phyloP scores from a whole-genome alignment of 306 rosid species.

The Cucumis sativus region DNA sequence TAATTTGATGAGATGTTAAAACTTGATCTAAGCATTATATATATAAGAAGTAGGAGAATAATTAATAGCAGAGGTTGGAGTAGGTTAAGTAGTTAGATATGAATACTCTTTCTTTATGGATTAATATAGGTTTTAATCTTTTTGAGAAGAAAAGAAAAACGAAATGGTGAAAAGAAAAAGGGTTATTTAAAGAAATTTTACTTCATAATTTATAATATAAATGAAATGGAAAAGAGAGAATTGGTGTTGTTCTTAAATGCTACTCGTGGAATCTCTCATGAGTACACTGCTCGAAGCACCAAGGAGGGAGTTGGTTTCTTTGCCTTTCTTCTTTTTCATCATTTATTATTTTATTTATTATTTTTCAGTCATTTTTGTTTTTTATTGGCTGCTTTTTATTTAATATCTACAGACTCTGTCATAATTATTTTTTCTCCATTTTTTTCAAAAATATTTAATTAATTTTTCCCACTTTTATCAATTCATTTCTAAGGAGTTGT shows the following conservation, averaged over 20 bases:
- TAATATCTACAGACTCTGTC: neutral
- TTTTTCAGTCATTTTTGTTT: neutral
- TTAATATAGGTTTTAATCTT: neutral
- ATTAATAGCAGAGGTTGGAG: neutral
- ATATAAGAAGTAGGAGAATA: too few relatives aligned
- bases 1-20: too few relatives aligned
- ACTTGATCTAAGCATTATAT: too few relatives aligned
- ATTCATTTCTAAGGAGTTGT: too few relatives aligned
- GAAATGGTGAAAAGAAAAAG: too few relatives aligned
- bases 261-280: neutral
- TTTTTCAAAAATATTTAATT: neutral
- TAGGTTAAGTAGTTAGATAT: neutral
- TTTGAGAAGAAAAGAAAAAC: too few relatives aligned
- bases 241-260: neutral
- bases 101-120: neutral
- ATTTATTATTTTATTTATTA: neutral
- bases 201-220: too few relatives aligned
- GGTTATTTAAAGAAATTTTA: too few relatives aligned
- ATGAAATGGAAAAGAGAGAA: neutral
- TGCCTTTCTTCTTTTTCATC: neutral
- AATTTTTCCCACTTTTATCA: too few relatives aligned
- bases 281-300: conserved; percentile 2
- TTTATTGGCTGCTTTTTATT: neutral
- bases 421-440: neutral
- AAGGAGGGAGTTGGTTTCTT: neutral